Evolutionary conservation across 805 yeast genomes (phyloP).

Genomic region (Barnettozyma botsteinii): DNA sequence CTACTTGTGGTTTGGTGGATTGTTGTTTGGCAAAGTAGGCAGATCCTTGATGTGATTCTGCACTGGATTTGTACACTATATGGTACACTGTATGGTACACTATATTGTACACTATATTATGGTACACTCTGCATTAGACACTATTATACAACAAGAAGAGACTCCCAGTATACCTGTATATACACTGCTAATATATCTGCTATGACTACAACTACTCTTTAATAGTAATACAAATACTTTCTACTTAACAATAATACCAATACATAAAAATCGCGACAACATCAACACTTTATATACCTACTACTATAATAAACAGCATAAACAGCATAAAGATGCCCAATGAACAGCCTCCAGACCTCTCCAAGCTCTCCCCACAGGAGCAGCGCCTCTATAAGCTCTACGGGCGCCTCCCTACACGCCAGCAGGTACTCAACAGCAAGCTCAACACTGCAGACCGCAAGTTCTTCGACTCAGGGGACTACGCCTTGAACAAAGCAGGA

Average conservation of each 20-base stretch:
- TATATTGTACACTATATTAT: no score
- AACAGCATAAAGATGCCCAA: constrained; percentile 33
- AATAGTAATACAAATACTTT: no score
- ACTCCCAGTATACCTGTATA: no score
- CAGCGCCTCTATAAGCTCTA: constrained; percentile 70
- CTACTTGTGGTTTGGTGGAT: constrained; percentile 57
- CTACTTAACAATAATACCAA: no score
- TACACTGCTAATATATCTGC: no score
- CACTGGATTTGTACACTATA: constrained; percentile 1
- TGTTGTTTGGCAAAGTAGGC: constrained; percentile 66
- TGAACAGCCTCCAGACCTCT: constrained; percentile 37
- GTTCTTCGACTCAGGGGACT: constrained; percentile 92
- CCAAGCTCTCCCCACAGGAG: constrained; percentile 71
- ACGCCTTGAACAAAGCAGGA: constrained; percentile 77
- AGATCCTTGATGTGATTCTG: no score
- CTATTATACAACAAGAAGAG: no score
- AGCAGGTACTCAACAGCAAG: constrained; percentile 68
- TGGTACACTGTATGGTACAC: no score
- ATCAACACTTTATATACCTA: no score
- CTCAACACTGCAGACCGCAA: constrained; percentile 66
- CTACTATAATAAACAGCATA: not conserved
- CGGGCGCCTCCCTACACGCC: constrained; percentile 79
- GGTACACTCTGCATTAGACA: no score
- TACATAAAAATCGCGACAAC: no score
- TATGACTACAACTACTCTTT: no score